Evolutionary conservation across 139 green algal genomes (phyloP).

Genomic region (Micromonas commoda): DNA sequence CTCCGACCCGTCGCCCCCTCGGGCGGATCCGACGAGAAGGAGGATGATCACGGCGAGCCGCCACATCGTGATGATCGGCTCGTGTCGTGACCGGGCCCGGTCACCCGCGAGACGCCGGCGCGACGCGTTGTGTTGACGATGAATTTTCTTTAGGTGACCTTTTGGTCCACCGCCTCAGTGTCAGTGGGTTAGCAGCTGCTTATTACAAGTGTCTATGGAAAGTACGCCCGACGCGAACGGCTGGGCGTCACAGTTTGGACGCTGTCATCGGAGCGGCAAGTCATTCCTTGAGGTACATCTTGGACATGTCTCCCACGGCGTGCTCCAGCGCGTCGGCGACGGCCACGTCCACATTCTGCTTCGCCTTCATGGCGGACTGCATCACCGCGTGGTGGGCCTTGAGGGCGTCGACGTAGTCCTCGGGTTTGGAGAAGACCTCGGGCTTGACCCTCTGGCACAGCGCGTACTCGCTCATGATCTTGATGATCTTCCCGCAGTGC

Average conservation of each 20-base stretch:
- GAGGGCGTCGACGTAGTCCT: conserved; percentile 26
- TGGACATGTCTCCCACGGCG: conserved; percentile 4
- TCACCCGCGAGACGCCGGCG: too few relatives aligned
- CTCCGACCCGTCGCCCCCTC: background rate
- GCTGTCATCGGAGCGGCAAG: background rate
- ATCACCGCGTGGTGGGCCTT: conserved; percentile 28
- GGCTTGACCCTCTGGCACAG: conserved; percentile 28
- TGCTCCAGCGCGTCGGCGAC: conserved; percentile 15
- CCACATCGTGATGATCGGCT: too few relatives aligned
- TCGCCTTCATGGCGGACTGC: conserved; percentile 31
- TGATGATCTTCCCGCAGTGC: conserved; percentile 29
- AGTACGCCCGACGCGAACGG: too few relatives aligned
- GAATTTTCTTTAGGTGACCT: too few relatives aligned
- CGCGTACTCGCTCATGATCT: conserved; percentile 15
- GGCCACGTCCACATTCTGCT: conserved; percentile 19
- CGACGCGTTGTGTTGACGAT: too few relatives aligned
- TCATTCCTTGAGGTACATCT: conserved; percentile 23
- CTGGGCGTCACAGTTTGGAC: conserved; percentile 3
- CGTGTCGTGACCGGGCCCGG: too few relatives aligned
- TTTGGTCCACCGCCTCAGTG: too few relatives aligned
- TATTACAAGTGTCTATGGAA: too few relatives aligned
- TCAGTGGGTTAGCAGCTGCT: too few relatives aligned
- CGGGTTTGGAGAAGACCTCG: conserved; percentile 4
- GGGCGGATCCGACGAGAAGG: too few relatives aligned
- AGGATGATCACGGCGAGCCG: too few relatives aligned